Conservation (phyloP, 208 protist genomes). For the Trypanosoma caninum region DNA sequence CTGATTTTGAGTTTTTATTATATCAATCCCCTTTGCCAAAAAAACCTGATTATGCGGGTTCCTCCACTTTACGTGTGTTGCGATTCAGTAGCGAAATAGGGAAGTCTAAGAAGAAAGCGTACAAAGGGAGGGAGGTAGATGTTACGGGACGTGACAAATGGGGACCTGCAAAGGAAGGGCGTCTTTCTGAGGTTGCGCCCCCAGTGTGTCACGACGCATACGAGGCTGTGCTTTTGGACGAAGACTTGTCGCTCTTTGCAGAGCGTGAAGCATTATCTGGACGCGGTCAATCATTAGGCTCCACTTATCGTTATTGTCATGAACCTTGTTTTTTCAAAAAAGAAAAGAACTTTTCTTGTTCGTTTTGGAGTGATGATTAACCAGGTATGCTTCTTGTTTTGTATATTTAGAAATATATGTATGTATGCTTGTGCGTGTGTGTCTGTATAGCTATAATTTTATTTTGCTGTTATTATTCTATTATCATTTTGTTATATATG, state of each 20-base stretch:
- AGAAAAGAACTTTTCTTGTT: no score
- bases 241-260: neutral
- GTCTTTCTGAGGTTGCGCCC: constrained; percentile 9
- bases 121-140: neutral
- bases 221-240: constrained; percentile 12
- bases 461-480: no score
- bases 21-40: neutral
- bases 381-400: no score
- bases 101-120: neutral
- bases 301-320: neutral
- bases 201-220: neutral
- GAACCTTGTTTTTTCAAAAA: no score
- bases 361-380: no score
- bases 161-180: constrained; percentile 11
- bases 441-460: no score
- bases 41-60: neutral
- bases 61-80: neutral
- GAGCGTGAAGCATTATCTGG: neutral
- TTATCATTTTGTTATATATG: no score
- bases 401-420: no score
- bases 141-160: constrained; percentile 18
- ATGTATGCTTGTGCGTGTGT: no score
- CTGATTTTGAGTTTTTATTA: neutral
- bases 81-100: neutral
- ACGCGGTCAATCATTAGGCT: neutral